Evolutionary conservation across 331 rosid genomes (phyloP).

Genomic region (Quercus phellos): DNA sequence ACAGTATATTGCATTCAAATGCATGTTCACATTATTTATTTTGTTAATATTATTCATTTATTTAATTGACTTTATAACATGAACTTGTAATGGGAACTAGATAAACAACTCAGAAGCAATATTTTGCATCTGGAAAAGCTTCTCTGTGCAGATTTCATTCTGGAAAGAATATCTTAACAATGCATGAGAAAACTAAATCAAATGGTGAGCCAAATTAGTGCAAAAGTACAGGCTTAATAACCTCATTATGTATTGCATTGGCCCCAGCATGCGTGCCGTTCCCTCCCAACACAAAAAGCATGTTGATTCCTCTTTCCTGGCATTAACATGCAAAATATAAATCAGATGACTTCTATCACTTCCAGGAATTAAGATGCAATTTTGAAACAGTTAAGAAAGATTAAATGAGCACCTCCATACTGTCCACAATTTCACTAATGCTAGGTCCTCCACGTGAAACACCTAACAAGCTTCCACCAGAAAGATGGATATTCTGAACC

Average conservation of each 20-base stretch:
- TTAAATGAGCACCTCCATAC: conserved; percentile 55
- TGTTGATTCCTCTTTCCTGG: conserved; percentile 86
- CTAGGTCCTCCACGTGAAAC: conserved; percentile 94
- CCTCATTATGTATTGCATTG: conserved; percentile 88
- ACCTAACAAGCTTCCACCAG: conserved; percentile 98
- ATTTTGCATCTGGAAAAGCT: neutral
- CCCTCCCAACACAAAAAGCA: conserved; percentile 96
- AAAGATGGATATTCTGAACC: conserved; percentile 96
- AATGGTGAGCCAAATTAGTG: neutral
- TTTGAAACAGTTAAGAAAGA: neutral
- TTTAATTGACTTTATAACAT: neutral
- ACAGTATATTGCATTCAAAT: neutral
- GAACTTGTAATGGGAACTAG: neutral
- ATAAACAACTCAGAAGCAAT: neutral
- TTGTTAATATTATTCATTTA: neutral
- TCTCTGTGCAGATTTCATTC: neutral
- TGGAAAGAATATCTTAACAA: neutral
- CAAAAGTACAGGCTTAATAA: conserved; percentile 25
- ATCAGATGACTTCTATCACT: neutral
- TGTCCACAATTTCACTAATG: conserved; percentile 71
- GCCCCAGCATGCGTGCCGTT: conserved; percentile 99
- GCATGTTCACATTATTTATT: neutral
- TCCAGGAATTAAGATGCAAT: neutral
- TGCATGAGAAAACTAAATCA: conserved; percentile 4
- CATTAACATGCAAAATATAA: conserved; percentile 20